Evolutionary conservation across 1,139 yeast species (phyloP), one percentile per base, ranked within the genome.

Genomic region (Protomyces lactucae-debilis): DNA sequence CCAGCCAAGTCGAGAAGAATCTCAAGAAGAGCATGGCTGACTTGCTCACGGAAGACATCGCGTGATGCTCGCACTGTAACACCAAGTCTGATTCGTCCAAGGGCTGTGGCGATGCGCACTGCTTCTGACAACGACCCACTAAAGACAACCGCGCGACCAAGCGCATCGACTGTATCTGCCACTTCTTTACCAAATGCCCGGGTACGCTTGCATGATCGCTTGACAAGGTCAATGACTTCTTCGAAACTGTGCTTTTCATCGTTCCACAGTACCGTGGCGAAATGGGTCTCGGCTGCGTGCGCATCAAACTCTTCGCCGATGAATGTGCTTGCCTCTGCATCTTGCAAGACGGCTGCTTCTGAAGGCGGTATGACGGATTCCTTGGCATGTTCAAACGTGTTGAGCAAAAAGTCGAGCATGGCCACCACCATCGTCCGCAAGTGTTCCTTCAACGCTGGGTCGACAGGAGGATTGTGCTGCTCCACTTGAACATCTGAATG

Each of bases 1-100:
- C 79, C 81, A 0, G 87, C 78, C 55, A 90, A 74, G 55, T 84
- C 87, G 45, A 77, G 76, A 2, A 89, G 72, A 92, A 95, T 88
- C 23, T 74, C 71, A 9, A 88, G 73, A 25, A 89, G 83, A 67
- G 86, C 90, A 63, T 83, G 85, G 69, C 88, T 85, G 90, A 88
- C 85, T 66, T 88, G 93, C 73, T 90, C 96, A 64, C 95, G 78
- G 72, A 88, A 87, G 8, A 83, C 77, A 71, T 89, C 96, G 67
- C 92, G 77, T 16, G 83, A 79, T 64, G 85, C 82, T 67, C 91
- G 76, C 14, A 90, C 85, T 56, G 89, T 82, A 1, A 87, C 81
- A 0, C 86, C 81, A 46, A 90, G 77, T 0, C 91, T 90, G 0
- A 88, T 86, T 0, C 83, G 76, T 16, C 78, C 78, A 54, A 89